Evolutionary conservation across 441 rosid genomes (phyloP).

Genomic region (Eruca vesicaria): DNA sequence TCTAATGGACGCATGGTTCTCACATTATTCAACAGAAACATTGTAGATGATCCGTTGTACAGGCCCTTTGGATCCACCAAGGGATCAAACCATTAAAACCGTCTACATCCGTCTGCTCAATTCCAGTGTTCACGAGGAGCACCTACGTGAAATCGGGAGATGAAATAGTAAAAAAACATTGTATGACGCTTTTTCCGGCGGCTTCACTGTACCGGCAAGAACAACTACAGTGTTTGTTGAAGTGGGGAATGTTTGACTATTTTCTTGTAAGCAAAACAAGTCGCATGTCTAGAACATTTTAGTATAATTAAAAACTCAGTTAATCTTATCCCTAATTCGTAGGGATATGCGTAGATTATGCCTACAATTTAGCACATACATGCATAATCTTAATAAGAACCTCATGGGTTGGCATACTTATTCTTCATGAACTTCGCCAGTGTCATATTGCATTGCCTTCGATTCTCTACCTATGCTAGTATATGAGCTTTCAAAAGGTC

Average conservation of each 20-base stretch:
- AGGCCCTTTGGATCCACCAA: neutral
- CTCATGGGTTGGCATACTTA: too few relatives aligned
- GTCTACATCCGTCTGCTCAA: neutral
- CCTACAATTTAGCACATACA: too few relatives aligned
- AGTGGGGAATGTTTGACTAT: slow-evolving; percentile 36
- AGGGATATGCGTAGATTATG: too few relatives aligned
- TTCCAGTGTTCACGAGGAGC: too few relatives aligned
- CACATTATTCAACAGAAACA: neutral
- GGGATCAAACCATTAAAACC: neutral
- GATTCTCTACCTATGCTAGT: too few relatives aligned
- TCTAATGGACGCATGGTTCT: neutral
- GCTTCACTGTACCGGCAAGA: slow-evolving; percentile 60
- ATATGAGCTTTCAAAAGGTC: too few relatives aligned
- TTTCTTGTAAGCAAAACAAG: neutral
- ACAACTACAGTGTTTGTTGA: slow-evolving; percentile 79
- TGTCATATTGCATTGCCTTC: too few relatives aligned
- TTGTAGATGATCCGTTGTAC: neutral
- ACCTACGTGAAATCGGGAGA: slow-evolving; percentile 60
- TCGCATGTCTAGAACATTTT: too few relatives aligned
- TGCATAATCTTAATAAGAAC: too few relatives aligned
- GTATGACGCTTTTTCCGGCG: slow-evolving; percentile 55
- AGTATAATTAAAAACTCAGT: too few relatives aligned
- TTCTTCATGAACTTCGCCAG: too few relatives aligned
- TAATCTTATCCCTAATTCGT: too few relatives aligned
- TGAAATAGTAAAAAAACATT: slow-evolving; percentile 61